Base-by-base conservation (phyloP, 2,329 filamentous ascomycete species). In the Fusarium penzigii region DNA sequence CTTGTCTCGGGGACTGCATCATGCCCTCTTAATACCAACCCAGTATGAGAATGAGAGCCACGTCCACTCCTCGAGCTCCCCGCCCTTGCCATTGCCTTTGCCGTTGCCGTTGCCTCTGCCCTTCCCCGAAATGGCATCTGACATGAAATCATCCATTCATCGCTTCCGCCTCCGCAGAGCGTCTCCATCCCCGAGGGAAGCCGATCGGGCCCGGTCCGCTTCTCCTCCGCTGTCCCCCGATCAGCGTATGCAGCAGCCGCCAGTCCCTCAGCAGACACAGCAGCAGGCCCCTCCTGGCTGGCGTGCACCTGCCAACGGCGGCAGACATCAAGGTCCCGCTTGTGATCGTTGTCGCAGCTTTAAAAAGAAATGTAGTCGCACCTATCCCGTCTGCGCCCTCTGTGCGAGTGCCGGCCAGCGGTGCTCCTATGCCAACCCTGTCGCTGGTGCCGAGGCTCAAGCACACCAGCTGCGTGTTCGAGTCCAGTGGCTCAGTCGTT, bases 321-420 rank as follows among this genome's bases (percentile, higher is more conserved):
- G 44, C 42, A 56, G 51, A 50, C 57, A 54, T 36, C 17, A 56
- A 14, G 53, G 55, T 5, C 62, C 61, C 25, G 63, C 74, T 12
- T 77, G 75, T 56, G 72, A 75, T 47, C 68, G 75, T 38, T 77
- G 75, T 58, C 72, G 75, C 42, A 69, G 65, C 55, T 74, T 76
- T 61, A 77, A 77, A 64, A 77, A 77, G 66, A 75, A 72, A 51
- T 77, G 75, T 58, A 75, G 71, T 42, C 68, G 73, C 38, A 74
- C 72, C 1, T 70, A 71, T 55, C 75, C 70, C 20, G 64, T 65
- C 13, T 77, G 75, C 58, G 66, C 68, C 5, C 65, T 74, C 2
- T 77, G 75, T 55, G 66, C 68, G 43, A 68, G 64, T 29, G 70
- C 73, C 10, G 73, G 71, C 16, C 66, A 73, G 41, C 66, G 67